Evolutionary conservation across 495 filamentous ascomycete genomes (phyloP).

Genomic region (Aspergillus incahuasiensis): DNA sequence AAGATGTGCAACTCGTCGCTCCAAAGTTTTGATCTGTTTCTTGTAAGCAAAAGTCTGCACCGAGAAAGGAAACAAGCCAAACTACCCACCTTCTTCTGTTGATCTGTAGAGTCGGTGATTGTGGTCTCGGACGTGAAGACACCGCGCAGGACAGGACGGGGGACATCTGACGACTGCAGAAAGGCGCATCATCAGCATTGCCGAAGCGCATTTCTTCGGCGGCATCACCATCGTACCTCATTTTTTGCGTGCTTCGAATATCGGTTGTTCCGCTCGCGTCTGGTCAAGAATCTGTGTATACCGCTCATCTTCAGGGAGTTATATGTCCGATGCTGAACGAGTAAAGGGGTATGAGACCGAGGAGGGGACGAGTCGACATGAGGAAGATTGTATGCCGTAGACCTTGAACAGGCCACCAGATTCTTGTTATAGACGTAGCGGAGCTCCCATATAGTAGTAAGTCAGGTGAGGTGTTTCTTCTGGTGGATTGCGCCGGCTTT

Average conservation of each 20-base stretch:
- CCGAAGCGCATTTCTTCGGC: background rate
- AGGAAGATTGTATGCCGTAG: conserved; percentile 16
- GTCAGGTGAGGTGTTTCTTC: conserved; percentile 27
- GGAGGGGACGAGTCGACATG: conserved; percentile 22
- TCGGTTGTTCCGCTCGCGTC: conserved; percentile 60
- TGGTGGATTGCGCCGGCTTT: conserved; percentile 14
- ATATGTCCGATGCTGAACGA: background rate
- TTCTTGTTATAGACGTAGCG: conserved; percentile 19
- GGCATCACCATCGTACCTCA: conserved; percentile 29
- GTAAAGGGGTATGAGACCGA: conserved; percentile 1
- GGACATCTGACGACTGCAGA: conserved; percentile 22
- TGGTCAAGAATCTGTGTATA: conserved; percentile 66
- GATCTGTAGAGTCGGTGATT: conserved; percentile 21
- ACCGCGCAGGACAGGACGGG: conserved; percentile 28
- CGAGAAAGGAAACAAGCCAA: background rate
- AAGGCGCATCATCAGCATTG: conserved; percentile 16
- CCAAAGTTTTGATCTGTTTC: conserved; percentile 34
- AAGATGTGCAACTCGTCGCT: conserved; percentile 27
- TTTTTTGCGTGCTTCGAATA: conserved; percentile 48
- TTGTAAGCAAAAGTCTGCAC: background rate
- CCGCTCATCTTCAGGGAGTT: conserved; percentile 46
- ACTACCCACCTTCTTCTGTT: conserved; percentile 36
- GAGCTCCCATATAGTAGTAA: conserved; percentile 4
- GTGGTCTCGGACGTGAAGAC: conserved; percentile 31
- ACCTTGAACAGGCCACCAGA: conserved; percentile 28